Percentiles rank a stretch among this genome's conserved stretches.
phyloP scores from a whole-genome alignment of 768 basidiomycete species.

The Rhizopogon rudus region DNA sequence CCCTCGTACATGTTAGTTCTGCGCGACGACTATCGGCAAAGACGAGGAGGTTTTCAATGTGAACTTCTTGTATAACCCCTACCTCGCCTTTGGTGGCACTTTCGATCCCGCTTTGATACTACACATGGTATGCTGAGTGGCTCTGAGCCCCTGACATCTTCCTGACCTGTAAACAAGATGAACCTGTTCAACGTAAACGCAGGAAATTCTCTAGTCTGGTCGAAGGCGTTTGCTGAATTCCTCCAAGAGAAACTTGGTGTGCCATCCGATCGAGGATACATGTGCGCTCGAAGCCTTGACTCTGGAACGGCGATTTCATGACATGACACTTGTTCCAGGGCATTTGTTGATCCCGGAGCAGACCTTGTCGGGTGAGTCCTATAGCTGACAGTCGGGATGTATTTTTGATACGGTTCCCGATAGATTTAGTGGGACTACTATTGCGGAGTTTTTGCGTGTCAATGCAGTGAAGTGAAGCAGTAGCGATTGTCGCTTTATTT shows the following conservation, averaged over 20 bases:
- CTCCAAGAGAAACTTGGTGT: conserved; percentile 50
- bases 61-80: conserved; percentile 52
- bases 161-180: conserved; percentile 33
- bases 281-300: conserved; percentile 28
- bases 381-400: no score
- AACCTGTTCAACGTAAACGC: conserved; percentile 54
- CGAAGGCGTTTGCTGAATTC: conserved; percentile 49
- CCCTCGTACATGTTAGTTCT: conserved; percentile 32
- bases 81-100: conserved; percentile 54
- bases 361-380: conserved; percentile 4
- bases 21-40: conserved; percentile 48
- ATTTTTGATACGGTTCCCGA: no score
- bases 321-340: conserved; percentile 7
- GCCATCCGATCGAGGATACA: conserved; percentile 51
- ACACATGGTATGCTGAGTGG: conserved; percentile 40
- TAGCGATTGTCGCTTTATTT: no score
- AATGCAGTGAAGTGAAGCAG: no score
- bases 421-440: no score
- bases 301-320: neutral
- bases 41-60: conserved; percentile 52
- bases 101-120: conserved; percentile 65
- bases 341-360: conserved; percentile 22
- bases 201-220: conserved; percentile 44
- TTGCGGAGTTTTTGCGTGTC: no score
- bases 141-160: neutral